Evolutionary conservation across 2,329 filamentous ascomycete genomes (phyloP), one percentile per base, ranked within the genome.

Genomic region (Nemania bipapillata): DNA sequence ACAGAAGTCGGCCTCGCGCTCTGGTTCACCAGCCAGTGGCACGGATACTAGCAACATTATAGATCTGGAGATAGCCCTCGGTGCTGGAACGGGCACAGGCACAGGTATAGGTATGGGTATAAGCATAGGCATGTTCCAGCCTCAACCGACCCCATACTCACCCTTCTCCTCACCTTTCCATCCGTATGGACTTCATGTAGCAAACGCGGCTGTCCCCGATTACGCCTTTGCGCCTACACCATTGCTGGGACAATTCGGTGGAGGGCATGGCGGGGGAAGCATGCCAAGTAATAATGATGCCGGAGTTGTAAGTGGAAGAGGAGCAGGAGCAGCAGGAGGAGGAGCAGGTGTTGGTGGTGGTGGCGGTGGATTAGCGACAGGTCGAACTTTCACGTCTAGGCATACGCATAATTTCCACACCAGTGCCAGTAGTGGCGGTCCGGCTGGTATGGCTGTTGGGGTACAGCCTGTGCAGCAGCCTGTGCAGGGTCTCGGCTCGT

Each of bases 91-190:
- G 8, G 52, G 42, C 49, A 54, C 22, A 42, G 26, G 22, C 45
- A 24, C 57, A 30, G 65, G 22, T 24, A 53, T 45, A 3, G 55
- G 28, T 32, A 20, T 52, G 45, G 64, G 54, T n/a, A 56, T 26
- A 50, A 53, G 62, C 53, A 50, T 40, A 61, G 68, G 67, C 66
- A 88, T 87, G 86, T 88, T 86, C 80, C 83, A 86, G 78, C 83
- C 86, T 75, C 83, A 86, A 73, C 80, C 84, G 63, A 84, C 83
- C 62, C 82, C 85, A 63, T 86, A 83, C 71, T 77, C 81, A 72
- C 78, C 81, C 73, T 83, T 82, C 74, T 80, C 72, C 67, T 74
- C 81, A 72, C 78, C 81, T 73, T 83, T 82, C 74, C 80, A 72
- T 68, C 74, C 79, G 45, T 83, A 83, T 80, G 82, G 80, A 74